Conservation (phyloP, 208 protist species). For the Leishmania turanica region DNA sequence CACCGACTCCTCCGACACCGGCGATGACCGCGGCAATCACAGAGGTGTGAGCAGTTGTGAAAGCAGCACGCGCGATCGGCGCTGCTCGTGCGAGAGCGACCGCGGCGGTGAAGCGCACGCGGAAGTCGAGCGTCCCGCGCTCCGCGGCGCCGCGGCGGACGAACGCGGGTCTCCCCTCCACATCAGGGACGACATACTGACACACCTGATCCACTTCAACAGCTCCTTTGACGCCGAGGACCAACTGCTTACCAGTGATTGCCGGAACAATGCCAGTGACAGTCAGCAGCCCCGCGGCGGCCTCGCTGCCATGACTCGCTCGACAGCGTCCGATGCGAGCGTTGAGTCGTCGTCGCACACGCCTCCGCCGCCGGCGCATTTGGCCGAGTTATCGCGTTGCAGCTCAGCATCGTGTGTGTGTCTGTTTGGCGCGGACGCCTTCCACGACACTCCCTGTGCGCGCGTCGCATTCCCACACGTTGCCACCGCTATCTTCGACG, state of each 20-base stretch:
- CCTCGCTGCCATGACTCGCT: neutral
- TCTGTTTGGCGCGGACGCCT: neutral
- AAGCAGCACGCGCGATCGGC: neutral
- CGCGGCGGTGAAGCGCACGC: neutral
- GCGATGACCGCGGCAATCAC: constrained; percentile 4
- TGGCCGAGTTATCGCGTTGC: neutral
- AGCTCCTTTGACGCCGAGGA: neutral
- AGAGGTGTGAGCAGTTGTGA: neutral
- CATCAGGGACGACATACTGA: neutral
- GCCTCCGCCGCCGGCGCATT: neutral
- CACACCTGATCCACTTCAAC: constrained; percentile 14
- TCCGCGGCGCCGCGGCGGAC: neutral
- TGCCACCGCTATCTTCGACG: constrained; percentile 26
- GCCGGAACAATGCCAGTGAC: constrained; percentile 5
- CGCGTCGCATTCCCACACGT: constrained; percentile 8
- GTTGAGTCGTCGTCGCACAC: constrained; percentile 5
- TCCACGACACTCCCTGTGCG: neutral
- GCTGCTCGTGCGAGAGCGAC: constrained; percentile 3
- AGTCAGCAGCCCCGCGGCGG: neutral
- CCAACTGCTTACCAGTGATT: neutral
- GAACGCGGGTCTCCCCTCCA: neutral
- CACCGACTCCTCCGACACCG: constrained; percentile 12
- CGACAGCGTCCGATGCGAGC: constrained; percentile 10
- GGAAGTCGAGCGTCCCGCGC: constrained; percentile 8
- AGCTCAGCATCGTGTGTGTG: neutral